phyloP scores from a whole-genome alignment of 1,284 basidiomycete species.

The Tremellales sp. region DNA sequence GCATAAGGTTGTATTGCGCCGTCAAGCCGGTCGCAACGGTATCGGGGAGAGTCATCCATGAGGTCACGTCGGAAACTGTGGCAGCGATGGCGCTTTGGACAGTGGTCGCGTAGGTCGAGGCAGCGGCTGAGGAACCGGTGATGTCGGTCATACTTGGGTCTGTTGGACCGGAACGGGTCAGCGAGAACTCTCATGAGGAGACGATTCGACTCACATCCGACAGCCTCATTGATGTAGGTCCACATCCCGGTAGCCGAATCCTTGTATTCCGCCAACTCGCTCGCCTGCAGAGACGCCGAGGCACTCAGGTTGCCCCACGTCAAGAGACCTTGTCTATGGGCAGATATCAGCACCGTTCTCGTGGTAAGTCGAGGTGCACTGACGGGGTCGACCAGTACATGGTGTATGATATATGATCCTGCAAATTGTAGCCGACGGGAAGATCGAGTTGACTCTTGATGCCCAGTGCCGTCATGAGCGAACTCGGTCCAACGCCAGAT shows the following conservation, averaged over 20 bases:
- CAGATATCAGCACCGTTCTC: not conserved
- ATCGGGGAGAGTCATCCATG: slow-evolving; percentile 31
- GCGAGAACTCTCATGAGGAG: not conserved
- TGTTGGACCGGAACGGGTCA: slow-evolving; percentile 5
- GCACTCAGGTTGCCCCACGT: slow-evolving; percentile 41
- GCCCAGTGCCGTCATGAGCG: slow-evolving; percentile 55
- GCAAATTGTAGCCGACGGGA: slow-evolving; percentile 71
- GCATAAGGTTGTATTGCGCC: slow-evolving; percentile 39
- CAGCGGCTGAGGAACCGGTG: slow-evolving; percentile 13
- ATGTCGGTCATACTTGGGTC: slow-evolving; percentile 33
- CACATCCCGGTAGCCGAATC: slow-evolving; percentile 35
- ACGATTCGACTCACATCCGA: slow-evolving; percentile 33
- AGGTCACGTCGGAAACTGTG: slow-evolving; percentile 65
- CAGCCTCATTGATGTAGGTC: slow-evolving; percentile 49
- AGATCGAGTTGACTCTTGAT: slow-evolving; percentile 54
- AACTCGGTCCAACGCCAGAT: slow-evolving; percentile 66
- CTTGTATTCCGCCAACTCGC: slow-evolving; percentile 30
- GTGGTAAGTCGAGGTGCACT: slow-evolving; percentile 1
- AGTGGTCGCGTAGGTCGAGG: slow-evolving; percentile 46
- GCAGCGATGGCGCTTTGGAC: slow-evolving; percentile 60
- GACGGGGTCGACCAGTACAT: slow-evolving; percentile 44
- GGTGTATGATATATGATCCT: slow-evolving; percentile 60
- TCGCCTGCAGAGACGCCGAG: slow-evolving; percentile 22
- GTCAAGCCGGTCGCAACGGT: slow-evolving; percentile 36
- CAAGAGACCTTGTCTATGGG: slow-evolving; percentile 19